These are phyloP conservation scores for Aspergillus pseudotamarii DNA, from an alignment of 2,329 filamentous ascomycete species.

Conservation along the genomic window DNA sequence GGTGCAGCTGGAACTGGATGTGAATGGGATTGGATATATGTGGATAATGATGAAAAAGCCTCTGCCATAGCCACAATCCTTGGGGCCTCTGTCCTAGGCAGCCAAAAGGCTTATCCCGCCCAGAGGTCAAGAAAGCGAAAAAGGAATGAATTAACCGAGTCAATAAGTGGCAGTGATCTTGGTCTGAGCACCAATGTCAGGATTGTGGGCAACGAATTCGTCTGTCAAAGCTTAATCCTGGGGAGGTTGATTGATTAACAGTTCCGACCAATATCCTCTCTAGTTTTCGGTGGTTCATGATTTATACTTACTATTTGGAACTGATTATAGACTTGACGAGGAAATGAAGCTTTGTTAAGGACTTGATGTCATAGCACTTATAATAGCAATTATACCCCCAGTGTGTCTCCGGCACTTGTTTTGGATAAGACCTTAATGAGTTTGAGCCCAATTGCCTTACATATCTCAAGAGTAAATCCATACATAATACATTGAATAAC, in stretches of 20 bases:
- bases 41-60: slow-evolving; percentile 65
- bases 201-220: slow-evolving; percentile 79
- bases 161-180: slow-evolving; percentile 32
- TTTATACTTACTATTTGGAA: background rate
- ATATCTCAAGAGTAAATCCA: background rate
- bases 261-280: slow-evolving; percentile 1
- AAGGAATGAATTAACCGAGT: slow-evolving; percentile 33
- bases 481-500: slow-evolving; percentile 11
- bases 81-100: slow-evolving; percentile 20
- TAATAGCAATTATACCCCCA: slow-evolving; percentile 1
- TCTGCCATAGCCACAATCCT: slow-evolving; percentile 53
- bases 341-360: background rate
- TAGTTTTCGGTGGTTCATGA: background rate
- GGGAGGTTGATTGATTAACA: slow-evolving; percentile 72
- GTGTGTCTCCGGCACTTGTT: background rate
- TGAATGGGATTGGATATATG: slow-evolving; percentile 76
- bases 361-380: background rate
- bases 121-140: slow-evolving; percentile 49
- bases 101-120: slow-evolving; percentile 30
- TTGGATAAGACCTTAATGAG: background rate
- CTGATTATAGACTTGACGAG: background rate
- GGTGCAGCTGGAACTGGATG: slow-evolving; percentile 44
- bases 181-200: slow-evolving; percentile 56
- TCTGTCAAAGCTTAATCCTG: slow-evolving; percentile 89
- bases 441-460: background rate